Evolutionary conservation across 805 yeast genomes (phyloP), one percentile per base, ranked within the genome.

Genomic region (Metschnikowia borealis): DNA sequence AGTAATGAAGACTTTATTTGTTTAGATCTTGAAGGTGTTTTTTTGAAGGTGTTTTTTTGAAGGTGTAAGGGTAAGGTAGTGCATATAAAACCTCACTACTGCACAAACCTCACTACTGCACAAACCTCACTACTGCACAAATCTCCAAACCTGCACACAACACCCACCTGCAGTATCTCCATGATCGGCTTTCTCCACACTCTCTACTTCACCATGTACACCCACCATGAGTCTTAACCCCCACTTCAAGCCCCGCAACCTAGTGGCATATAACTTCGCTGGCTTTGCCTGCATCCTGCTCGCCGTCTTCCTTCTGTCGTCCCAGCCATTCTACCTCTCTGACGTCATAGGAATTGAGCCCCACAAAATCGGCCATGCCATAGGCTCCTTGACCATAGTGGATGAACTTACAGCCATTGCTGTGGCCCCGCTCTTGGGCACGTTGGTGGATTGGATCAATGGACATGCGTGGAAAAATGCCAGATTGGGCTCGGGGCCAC

Each of bases 341-440:
- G 66, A 69, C 41, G 72, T 71, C 14, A 54, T 71, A 8, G 64
- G 64, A 0, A 49, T 67, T 21, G 41, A 52, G 15, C 46, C 61
- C 13, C 55, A 52, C n/a, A 60, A 63, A 26, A 59, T 71, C 35
- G 77, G 77, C 0, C 48, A 57, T 26, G 52, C 65, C 26, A 65
- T 70, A 11, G 77, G 77, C 1, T 53, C 61, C 6, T 54, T 72
- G 38, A 75, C 75, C 1, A 76, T 82, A 38, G 77, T 74, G 15
- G 90, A 85, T 61, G 90, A 85, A 61, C 51, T 84, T 8, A 65
- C 80, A 0, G 72, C 81, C 5, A 76, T 85, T 46, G 43, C 73
- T 0, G 56, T 75, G 15, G 77, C 86, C 11, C 90, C 91, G 0
- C 64, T 84, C 20, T 66, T 84, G 54, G 92, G 91, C 3, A 78